Conservation (phyloP, 2,329 filamentous ascomycete species). For the Fulvia fulva region DNA sequence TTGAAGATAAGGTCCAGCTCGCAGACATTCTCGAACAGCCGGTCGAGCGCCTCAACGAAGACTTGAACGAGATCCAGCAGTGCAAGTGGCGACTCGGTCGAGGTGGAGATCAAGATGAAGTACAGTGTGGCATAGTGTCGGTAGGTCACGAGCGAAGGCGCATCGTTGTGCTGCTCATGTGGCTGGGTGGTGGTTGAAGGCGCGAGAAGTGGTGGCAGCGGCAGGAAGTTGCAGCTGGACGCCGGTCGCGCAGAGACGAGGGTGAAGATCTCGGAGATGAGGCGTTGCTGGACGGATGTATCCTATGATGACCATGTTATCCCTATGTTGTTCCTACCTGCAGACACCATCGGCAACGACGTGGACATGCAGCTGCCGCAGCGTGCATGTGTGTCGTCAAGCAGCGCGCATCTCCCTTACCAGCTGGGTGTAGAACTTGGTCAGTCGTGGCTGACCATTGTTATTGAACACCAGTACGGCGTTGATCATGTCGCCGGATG, state of each 20-base stretch:
- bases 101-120: conserved; percentile 96
- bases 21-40: conserved; percentile 96
- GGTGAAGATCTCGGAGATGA: conserved; percentile 95
- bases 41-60: conserved; percentile 91
- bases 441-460: conserved; percentile 90
- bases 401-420: conserved; percentile 46
- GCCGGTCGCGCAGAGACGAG: conserved; percentile 86
- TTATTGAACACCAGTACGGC: conserved; percentile 98
- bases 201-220: conserved; percentile 43
- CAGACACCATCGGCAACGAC: background rate
- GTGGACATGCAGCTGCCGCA: too few species aligned
- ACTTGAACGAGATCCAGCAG: conserved; percentile 97
- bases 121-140: conserved; percentile 97
- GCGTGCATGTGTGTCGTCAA: background rate
- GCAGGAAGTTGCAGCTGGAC: conserved; percentile 97
- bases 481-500: conserved; percentile 72
- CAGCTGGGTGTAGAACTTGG: conserved; percentile 97
- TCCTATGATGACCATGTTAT: conserved; percentile 60
- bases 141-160: conserved; percentile 93
- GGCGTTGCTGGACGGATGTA: conserved; percentile 91
- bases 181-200: conserved; percentile 28
- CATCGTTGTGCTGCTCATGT: conserved; percentile 70
- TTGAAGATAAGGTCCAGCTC: conserved; percentile 98
- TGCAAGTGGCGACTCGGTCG: conserved; percentile 90
- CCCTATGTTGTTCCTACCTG: background rate